These are phyloP conservation scores for Wallacemonas sp. DNA, from an alignment of 208 protist species.

Conservation along the genomic window DNA sequence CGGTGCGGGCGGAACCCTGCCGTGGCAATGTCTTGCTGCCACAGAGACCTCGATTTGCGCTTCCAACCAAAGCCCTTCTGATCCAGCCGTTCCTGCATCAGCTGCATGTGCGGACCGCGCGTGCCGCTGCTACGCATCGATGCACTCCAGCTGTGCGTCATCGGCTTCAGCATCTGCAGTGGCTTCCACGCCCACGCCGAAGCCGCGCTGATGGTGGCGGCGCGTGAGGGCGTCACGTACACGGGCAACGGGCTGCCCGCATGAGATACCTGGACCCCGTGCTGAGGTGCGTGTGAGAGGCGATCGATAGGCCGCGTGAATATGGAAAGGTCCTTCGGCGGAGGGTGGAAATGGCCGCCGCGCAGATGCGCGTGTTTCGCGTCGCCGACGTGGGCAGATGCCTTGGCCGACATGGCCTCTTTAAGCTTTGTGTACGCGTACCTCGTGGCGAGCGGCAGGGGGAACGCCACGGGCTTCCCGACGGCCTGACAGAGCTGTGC, in stretches of 20 bases:
- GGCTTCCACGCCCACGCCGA: slow-evolving; percentile 38
- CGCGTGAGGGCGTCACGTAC: slow-evolving; percentile 14
- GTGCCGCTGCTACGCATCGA: slow-evolving; percentile 59
- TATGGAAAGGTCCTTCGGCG: slow-evolving; percentile 54
- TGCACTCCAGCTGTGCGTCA: slow-evolving; percentile 51
- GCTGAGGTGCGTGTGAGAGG: not conserved
- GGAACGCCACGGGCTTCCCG: slow-evolving; percentile 41
- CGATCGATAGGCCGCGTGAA: slow-evolving; percentile 59
- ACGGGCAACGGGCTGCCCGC: not conserved
- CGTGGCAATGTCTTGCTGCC: slow-evolving; percentile 84
- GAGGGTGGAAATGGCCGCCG: slow-evolving; percentile 57
- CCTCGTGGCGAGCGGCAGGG: slow-evolving; percentile 29
- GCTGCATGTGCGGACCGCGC: slow-evolving; percentile 60
- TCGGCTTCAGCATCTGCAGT: slow-evolving; percentile 83
- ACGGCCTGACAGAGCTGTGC: slow-evolving; percentile 38
- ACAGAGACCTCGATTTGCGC: slow-evolving; percentile 77
- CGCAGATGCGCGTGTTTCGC: slow-evolving; percentile 19
- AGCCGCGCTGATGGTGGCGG: not conserved
- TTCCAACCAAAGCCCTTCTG: slow-evolving; percentile 89
- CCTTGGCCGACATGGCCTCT: not conserved
- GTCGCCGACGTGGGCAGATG: not conserved
- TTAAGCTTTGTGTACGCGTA: not conserved
- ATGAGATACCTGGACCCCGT: not conserved
- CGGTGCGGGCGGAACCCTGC: slow-evolving; percentile 81
- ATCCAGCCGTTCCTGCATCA: slow-evolving; percentile 85